Percentiles rank a stretch among this genome's conserved stretches.
Conservation (phyloP, 495 filamentous ascomycete genomes). For the Neurospora sp. region DNA sequence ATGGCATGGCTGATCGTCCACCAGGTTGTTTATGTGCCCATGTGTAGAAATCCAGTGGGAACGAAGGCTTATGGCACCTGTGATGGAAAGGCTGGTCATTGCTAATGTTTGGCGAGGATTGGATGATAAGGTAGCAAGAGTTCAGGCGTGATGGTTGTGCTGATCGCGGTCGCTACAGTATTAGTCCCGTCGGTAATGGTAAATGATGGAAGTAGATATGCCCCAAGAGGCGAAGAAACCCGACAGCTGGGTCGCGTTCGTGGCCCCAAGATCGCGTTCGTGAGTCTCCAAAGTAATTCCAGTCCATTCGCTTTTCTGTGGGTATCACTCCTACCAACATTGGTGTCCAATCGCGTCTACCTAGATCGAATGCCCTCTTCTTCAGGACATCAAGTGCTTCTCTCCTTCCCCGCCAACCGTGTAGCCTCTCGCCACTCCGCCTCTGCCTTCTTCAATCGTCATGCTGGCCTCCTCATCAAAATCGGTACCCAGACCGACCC, state of each 20-base stretch:
- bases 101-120: neutral
- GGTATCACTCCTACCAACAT: neutral
- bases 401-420: conserved; percentile 50
- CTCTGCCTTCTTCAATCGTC: conserved; percentile 69
- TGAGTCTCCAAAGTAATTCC: neutral
- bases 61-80: neutral
- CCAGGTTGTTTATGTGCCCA: neutral
- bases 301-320: neutral
- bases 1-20: neutral
- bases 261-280: neutral
- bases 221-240: neutral
- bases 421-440: conserved; percentile 87
- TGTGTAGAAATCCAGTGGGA: neutral
- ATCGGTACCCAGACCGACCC: conserved; percentile 88
- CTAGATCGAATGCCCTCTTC: neutral
- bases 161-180: neutral
- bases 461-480: conserved; percentile 59
- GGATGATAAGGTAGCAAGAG: neutral
- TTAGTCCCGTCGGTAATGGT: neutral
- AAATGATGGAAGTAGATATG: neutral
- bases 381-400: conserved; percentile 5
- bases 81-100: neutral
- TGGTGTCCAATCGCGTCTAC: neutral
- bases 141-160: neutral
- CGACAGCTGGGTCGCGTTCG: neutral